A percentile compares a stretch with the other conserved stretches of the same genome.
Conservation (phyloP, 2,329 filamentous ascomycete genomes). For the Microdochium paspali region DNA sequence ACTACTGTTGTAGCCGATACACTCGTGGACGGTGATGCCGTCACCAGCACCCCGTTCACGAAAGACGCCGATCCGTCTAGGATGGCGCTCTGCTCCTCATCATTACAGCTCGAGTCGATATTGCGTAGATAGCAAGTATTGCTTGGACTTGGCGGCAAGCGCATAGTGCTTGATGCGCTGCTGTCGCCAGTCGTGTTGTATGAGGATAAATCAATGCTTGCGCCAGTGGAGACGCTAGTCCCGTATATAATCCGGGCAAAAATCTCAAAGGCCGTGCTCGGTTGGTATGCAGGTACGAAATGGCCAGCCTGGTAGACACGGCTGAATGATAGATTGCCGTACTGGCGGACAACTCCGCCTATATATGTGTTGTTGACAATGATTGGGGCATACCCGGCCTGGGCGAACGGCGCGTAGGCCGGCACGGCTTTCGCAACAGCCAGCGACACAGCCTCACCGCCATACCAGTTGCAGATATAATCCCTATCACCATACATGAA, state of each 20-base stretch:
- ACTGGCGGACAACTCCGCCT: conserved; percentile 43
- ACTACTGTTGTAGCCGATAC: conserved; percentile 5
- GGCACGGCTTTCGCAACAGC: conserved; percentile 20
- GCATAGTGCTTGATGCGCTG: conserved; percentile 38
- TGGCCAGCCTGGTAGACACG: conserved; percentile 33
- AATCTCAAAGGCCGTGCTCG: conserved; percentile 34
- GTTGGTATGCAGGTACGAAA: conserved; percentile 44
- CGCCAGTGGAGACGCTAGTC: conserved; percentile 32
- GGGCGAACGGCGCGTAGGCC: conserved; percentile 26
- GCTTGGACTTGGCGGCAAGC: conserved; percentile 28
- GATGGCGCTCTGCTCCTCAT: conserved; percentile 26
- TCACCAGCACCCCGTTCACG: conserved; percentile 10
- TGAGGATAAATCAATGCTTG: conserved; percentile 30
- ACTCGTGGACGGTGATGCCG: conserved; percentile 1
- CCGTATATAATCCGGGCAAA: conserved; percentile 37
- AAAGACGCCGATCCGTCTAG: conserved; percentile 5
- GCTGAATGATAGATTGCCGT: conserved; percentile 37
- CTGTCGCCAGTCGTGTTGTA: conserved; percentile 39
- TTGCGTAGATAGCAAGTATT: conserved; percentile 47
- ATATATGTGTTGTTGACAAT: conserved; percentile 31
- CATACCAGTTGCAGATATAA: conserved; percentile 24
- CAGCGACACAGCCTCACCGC: conserved; percentile 15
- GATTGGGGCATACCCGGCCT: conserved; percentile 38
- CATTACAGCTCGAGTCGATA: conserved; percentile 36
- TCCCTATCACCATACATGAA: conserved; percentile 20